Evolutionary conservation across 169 alveolate species (phyloP), one percentile per base, ranked within the genome.

Genomic region (Sarcocystis neurona): DNA sequence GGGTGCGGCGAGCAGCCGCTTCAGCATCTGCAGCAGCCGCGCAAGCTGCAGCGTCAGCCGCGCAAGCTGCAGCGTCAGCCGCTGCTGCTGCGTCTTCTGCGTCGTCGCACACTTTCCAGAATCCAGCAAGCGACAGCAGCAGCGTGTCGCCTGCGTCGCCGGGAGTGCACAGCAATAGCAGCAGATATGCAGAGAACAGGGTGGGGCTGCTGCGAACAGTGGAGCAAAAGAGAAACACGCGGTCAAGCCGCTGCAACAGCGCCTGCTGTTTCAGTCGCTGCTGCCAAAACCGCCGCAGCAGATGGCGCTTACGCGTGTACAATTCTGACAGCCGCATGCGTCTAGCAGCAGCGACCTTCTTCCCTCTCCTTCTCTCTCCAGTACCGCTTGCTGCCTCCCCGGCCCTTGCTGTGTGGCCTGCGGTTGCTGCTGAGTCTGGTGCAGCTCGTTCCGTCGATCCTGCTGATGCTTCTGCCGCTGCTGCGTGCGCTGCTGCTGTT

Each of bases 191-290:
- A 18, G 82, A 72, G 82, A 72, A n/a, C 34, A 32, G 58, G 10
- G 82, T 72, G 2, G 82, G 82, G 56, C 82, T 72, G 20, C 82
- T 72, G 27, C 82, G 82, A 27, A 72, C 18, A 4, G 37, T 23
- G 56, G 58, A 72, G 34, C 48, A 72, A 37, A 72, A 39, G 0
- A 32, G 32, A 39, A 41, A 30, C 27, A 39, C 82, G 37, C 82
- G 48, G 12, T 48, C 27, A 27, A 72, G 82, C 5, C 58, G 82
- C n/a, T 56, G 46, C 20, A 72, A 39, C 27, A 72, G 46, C n/a
- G 8, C 32, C 56, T 32, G 48, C 58, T 72, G 58, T 2, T 8
- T 18, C 32, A 32, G 48, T 23, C 3, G 18, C 43, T 39, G 37
- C 56, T 37, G 82, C 82, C 82, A 3, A 8, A 39, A 39, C 58